Evolutionary conservation across 352 stramenopile genomes (phyloP), one percentile per base, ranked within the genome.

Genomic region (Pythium aquatile): DNA sequence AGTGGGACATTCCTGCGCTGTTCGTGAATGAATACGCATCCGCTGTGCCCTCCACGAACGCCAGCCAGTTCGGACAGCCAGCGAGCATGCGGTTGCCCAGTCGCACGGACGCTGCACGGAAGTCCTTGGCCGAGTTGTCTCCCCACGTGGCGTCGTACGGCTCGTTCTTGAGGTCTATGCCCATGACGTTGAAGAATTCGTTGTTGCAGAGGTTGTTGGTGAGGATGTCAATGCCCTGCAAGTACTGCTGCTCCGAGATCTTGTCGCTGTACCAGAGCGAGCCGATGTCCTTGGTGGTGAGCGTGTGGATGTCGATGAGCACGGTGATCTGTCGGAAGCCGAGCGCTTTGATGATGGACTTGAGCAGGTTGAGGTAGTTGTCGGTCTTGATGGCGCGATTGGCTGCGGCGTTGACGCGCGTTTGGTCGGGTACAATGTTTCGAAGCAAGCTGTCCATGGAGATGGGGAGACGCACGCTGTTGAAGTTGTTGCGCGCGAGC

Each of bases 121-220:
- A 90, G 48, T 91, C 82, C 5, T 61, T 80, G 44, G 64, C 65
- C 0, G 73, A 47, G 56, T 66, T 69, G 30, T 85, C 73, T 2
- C 80, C 79, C 83, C 79, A 93, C 24, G 76, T 88, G n/a, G 66
- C 77, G 8, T 72, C 35, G 20, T 65, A 76, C 28, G 77, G 71
- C 30, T 91, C 80, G 61, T 88, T 93, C 72, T 89, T 88, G 46
- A 93, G 72, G 57, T 91, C 82, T 20, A 93, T 61, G 13, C 80
- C 82, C 3, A 93, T 79, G 37, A 93, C 70, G 66, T 91, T 91
- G 73, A 73, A 93, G 65, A 81, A 93, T 29, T 76, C 72, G 20
- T 70, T 65, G 26, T 59, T 78, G 69, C 84, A 91, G 3, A 91
- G 62, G 33, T 65, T 64, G n/a, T 55, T 55, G 2, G 75, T 76